A percentile compares a stretch with the other conserved stretches of the same genome.
Evolutionary conservation across 805 yeast genomes (phyloP).

Genomic region (Myxozyma melibiosi): DNA sequence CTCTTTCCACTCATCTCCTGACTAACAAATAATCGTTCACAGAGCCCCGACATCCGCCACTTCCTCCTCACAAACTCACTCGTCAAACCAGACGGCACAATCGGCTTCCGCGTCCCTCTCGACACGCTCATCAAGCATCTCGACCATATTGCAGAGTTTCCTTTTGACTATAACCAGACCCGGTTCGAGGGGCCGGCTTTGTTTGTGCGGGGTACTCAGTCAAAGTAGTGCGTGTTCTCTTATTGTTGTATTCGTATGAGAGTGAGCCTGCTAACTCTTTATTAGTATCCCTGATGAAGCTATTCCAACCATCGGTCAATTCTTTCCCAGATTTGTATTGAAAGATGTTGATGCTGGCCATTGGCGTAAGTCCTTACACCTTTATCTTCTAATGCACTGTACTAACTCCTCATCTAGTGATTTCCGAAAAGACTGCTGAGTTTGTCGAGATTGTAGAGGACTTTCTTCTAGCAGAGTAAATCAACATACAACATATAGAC

Average conservation of each 20-base stretch:
- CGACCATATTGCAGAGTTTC: slow-evolving; percentile 75
- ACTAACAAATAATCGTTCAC: slow-evolving; percentile 10
- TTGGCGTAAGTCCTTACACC: slow-evolving; percentile 55
- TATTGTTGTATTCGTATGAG: not conserved
- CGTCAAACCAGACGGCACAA: slow-evolving; percentile 47
- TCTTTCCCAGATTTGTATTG: slow-evolving; percentile 76
- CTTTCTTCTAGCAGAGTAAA: slow-evolving; percentile 48
- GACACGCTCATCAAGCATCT: slow-evolving; percentile 66
- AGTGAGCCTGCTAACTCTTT: not conserved
- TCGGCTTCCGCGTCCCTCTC: slow-evolving; percentile 66
- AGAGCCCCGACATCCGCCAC: slow-evolving; percentile 62
- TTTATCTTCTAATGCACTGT: not conserved
- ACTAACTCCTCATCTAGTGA: slow-evolving; percentile 44
- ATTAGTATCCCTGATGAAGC: slow-evolving; percentile 72
- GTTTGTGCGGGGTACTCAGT: slow-evolving; percentile 76
- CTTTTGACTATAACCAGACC: slow-evolving; percentile 56
- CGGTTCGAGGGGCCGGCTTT: slow-evolving; percentile 73
- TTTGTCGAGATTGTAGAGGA: slow-evolving; percentile 64
- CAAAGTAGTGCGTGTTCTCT: slow-evolving; percentile 51
- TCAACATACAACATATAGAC: too few species aligned
- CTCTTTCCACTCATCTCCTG: not conserved
- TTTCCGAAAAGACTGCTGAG: slow-evolving; percentile 80
- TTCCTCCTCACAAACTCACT: slow-evolving; percentile 73
- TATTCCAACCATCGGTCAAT: slow-evolving; percentile 68
- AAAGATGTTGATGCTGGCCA: slow-evolving; percentile 84